Conservation (phyloP, 2,329 filamentous ascomycete genomes). For the Colletotrichum salicis region DNA sequence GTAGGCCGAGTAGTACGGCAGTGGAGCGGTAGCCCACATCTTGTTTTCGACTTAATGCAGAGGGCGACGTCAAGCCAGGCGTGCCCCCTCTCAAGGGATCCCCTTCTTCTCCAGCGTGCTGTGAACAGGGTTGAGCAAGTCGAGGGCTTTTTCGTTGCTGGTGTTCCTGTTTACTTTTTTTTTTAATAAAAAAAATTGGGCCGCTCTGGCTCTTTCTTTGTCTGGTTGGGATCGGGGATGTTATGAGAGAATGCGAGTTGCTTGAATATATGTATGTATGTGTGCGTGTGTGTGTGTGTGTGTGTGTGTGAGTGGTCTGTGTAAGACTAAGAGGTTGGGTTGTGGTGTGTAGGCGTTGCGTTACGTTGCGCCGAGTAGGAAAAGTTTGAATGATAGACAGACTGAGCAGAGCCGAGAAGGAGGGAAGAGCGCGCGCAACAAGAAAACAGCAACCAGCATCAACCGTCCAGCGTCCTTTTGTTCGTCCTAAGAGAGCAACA, state of each 20-base stretch:
- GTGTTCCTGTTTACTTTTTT: constrained; percentile 8
- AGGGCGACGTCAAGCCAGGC: constrained; percentile 36
- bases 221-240: constrained; percentile 19
- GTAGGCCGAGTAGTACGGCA: constrained; percentile 39
- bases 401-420: neutral
- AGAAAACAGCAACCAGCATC: constrained; percentile 20
- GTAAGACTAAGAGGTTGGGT: neutral
- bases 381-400: neutral
- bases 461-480: constrained; percentile 19
- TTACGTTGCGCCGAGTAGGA: neutral
- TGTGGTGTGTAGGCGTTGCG: neutral
- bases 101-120: constrained; percentile 30
- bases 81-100: constrained; percentile 34
- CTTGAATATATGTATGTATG: neutral
- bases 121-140: constrained; percentile 12
- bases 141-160: constrained; percentile 23
- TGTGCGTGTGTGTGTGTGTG: neutral
- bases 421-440: constrained; percentile 1
- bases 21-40: constrained; percentile 37
- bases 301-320: neutral
- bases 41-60: constrained; percentile 36
- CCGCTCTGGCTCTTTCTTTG: constrained; percentile 26
- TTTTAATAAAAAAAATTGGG: constrained; percentile 13
- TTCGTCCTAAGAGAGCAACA: constrained; percentile 27
- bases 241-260: constrained; percentile 3